A percentile compares a stretch with the other conserved stretches of the same genome.
These are phyloP conservation scores for Aureococcus anophagefferens DNA, from an alignment of 108 stramenopile species.

Conservation along the genomic window DNA sequence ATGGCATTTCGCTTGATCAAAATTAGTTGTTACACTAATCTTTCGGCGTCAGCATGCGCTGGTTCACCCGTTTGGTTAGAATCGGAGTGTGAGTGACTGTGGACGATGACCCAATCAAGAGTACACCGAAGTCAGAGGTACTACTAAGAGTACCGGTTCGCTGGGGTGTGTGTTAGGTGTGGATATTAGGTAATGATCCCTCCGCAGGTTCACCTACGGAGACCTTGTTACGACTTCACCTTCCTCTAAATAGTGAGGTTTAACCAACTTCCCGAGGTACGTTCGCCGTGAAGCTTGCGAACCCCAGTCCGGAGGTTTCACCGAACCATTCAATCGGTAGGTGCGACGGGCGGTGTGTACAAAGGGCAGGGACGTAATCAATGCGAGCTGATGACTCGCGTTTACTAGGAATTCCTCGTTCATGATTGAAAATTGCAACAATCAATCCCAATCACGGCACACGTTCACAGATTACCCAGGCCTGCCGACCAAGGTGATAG, in stretches of 20 bases:
- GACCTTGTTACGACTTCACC: slow-evolving; percentile 98
- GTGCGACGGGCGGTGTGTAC: slow-evolving; percentile 99
- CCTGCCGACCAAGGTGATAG: slow-evolving; percentile 80
- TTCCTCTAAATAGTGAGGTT: slow-evolving; percentile 90
- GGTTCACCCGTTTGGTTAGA: too few species aligned
- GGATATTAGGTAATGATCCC: slow-evolving; percentile 72
- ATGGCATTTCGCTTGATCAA: slow-evolving; percentile 28
- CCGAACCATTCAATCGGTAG: slow-evolving; percentile 97
- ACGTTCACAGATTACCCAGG: slow-evolving; percentile 92
- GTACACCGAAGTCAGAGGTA: too few species aligned
- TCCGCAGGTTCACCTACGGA: slow-evolving; percentile 98
- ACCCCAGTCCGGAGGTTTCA: slow-evolving; percentile 84
- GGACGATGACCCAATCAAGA: too few species aligned
- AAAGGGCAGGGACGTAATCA: slow-evolving; percentile 94
- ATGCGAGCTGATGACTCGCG: slow-evolving; percentile 94
- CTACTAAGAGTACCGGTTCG: neutral
- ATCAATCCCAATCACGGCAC: slow-evolving; percentile 98
- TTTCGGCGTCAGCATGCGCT: too few species aligned
- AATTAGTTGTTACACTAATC: too few species aligned
- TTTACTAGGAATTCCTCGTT: slow-evolving; percentile 99
- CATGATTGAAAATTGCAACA: slow-evolving; percentile 99
- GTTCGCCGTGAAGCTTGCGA: slow-evolving; percentile 12
- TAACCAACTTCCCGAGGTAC: slow-evolving; percentile 62
- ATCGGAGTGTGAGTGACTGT: too few species aligned
- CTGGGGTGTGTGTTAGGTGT: slow-evolving; percentile 5